Evolutionary conservation across 345 rosid genomes (phyloP).

Genomic region (Linum tenue): DNA sequence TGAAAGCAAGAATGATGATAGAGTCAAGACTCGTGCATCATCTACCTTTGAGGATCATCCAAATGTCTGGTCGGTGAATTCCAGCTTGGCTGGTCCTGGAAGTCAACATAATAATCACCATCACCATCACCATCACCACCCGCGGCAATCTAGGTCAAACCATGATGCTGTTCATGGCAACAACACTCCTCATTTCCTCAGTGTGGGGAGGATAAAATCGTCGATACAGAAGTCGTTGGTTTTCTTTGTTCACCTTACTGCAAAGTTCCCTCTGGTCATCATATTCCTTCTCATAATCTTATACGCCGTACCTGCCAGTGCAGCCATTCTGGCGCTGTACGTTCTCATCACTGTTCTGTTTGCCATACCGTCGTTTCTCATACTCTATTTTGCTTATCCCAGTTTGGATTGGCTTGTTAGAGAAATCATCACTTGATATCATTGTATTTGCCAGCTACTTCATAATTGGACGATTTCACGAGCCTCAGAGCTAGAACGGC

Average conservation of each 20-base stretch:
- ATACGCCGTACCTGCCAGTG: conserved; percentile 85
- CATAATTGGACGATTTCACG: no score
- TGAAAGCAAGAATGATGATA: conserved; percentile 75
- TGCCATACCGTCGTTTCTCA: conserved; percentile 80
- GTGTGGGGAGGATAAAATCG: conserved; percentile 32
- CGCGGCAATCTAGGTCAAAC: conserved; percentile 27
- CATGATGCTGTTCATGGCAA: conserved; percentile 22
- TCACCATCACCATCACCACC: conserved; percentile 23
- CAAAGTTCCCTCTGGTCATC: conserved; percentile 85
- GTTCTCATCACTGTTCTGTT: conserved; percentile 61
- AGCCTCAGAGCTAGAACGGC: no score
- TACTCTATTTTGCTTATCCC: conserved; percentile 78
- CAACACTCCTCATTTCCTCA: conserved; percentile 15
- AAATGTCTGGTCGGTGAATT: no score
- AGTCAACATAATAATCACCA: conserved; percentile 13
- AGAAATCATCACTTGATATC: conserved; percentile 50
- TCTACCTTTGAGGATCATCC: conserved; percentile 25
- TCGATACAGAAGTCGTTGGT: conserved; percentile 55
- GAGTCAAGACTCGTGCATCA: conserved; percentile 28
- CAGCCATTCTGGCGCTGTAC: conserved; percentile 69
- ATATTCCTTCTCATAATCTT: conserved; percentile 67
- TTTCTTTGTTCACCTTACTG: conserved; percentile 68
- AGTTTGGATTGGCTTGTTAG: conserved; percentile 87
- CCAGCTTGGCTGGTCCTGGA: conserved; percentile 18
- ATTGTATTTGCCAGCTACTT: no score